Evolutionary conservation across 371 early-diverging fungal genomes (phyloP).

Genomic region (Chytridiales sp.): DNA sequence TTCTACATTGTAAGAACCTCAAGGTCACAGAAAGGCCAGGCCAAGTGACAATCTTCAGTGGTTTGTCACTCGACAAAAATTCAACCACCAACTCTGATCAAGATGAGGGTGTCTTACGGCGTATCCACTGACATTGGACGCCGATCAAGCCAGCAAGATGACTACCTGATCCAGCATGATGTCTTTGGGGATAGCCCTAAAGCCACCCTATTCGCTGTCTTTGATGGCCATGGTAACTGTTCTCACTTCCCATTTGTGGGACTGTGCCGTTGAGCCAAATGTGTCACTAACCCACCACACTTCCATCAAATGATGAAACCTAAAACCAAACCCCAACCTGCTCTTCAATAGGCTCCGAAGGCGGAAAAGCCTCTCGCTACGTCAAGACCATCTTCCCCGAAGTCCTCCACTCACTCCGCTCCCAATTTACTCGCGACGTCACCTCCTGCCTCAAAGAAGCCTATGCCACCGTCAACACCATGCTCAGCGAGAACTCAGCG

Average conservation of each 20-base stretch:
- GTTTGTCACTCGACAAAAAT: no score
- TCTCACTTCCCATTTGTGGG: neutral
- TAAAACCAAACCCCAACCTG: slow-evolving; percentile 6
- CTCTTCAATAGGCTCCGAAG: slow-evolving; percentile 44
- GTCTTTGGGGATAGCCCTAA: slow-evolving; percentile 24
- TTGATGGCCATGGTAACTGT: slow-evolving; percentile 52
- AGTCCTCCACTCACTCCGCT: slow-evolving; percentile 16
- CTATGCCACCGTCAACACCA: slow-evolving; percentile 34
- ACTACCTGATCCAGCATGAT: slow-evolving; percentile 29
- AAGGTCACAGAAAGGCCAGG: no score
- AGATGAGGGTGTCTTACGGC: slow-evolving; percentile 23
- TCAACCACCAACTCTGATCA: no score
- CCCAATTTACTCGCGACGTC: slow-evolving; percentile 30
- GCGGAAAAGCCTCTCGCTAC: slow-evolving; percentile 38
- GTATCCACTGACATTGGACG: slow-evolving; percentile 40
- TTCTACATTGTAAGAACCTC: no score
- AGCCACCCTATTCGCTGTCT: slow-evolving; percentile 41
- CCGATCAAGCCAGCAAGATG: slow-evolving; percentile 50
- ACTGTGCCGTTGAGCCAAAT: neutral
- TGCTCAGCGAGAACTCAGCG: slow-evolving; percentile 28
- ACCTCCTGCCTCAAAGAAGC: slow-evolving; percentile 27
- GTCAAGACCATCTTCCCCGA: slow-evolving; percentile 33
- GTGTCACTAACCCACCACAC: slow-evolving; percentile 1
- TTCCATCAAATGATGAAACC: neutral
- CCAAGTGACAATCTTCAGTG: no score